A percentile compares a stretch with the other conserved stretches of the same genome.
These are phyloP conservation scores for Metarhizium anisopliae DNA, from an alignment of 2,329 filamentous ascomycete species.

Conservation along the genomic window DNA sequence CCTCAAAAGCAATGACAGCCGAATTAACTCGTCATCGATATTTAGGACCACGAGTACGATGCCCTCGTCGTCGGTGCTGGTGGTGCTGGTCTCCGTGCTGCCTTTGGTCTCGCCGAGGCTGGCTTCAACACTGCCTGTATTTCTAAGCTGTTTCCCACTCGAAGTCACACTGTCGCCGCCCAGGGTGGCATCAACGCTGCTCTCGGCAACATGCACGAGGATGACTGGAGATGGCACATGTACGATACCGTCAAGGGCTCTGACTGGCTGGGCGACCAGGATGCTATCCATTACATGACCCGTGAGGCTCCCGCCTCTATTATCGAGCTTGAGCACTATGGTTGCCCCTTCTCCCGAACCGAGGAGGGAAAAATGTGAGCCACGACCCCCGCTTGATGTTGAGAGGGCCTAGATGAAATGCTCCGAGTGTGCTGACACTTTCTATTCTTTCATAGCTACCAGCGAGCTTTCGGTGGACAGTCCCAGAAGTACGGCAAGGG, in stretches of 20 bases:
- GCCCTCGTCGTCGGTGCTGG: conserved; percentile 86
- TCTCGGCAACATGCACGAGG: conserved; percentile 92
- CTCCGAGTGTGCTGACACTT: neutral
- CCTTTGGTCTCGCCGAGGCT: conserved; percentile 78
- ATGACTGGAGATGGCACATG: conserved; percentile 99
- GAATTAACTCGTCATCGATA: conserved; percentile 9
- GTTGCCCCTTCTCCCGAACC: conserved; percentile 92
- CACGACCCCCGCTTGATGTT: neutral
- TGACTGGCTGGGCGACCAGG: conserved; percentile 95
- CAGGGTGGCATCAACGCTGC: conserved; percentile 84
- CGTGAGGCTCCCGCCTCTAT: conserved; percentile 86
- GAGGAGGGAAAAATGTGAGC: conserved; percentile 88
- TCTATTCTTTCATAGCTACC: conserved; percentile 52
- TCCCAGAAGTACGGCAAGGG: conserved; percentile 93
- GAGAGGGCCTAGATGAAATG: too few relatives aligned
- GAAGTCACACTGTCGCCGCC: conserved; percentile 75
- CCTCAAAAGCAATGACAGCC: conserved; percentile 32
- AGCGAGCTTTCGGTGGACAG: conserved; percentile 96
- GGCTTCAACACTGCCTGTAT: conserved; percentile 88
- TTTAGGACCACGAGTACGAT: conserved; percentile 94
- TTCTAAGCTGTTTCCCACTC: conserved; percentile 76
- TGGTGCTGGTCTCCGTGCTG: conserved; percentile 71
- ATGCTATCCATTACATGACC: conserved; percentile 98
- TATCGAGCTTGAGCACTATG: conserved; percentile 94
- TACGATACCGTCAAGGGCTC: conserved; percentile 98